Base-by-base conservation (phyloP, 257 asterid species). In the Anisodus acutangulus region DNA sequence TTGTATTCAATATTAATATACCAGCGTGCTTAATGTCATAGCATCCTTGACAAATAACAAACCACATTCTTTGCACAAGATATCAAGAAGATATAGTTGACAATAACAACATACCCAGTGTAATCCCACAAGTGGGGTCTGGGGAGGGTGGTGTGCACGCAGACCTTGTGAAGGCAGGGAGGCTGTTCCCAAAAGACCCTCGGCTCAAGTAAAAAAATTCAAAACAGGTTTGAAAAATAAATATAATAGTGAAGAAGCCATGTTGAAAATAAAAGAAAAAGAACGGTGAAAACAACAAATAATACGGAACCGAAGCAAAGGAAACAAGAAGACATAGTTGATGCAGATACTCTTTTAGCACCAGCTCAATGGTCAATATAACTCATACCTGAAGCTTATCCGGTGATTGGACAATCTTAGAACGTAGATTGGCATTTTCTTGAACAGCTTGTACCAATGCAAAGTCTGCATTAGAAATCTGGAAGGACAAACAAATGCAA, bases 341-440 rank as follows among this genome's bases (percentile, higher is more conserved):
- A 51, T 12, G n/a, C 58, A 5, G 5, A 54, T 47, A 19, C 59
- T 45, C 59, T 72, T 10, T 10, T 6, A 10, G 0, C 47, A 72
- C 80, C 80, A 72, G 60, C 41, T 47, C 80, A 72, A 72, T 10
- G 0, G n/a, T 72, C 80, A 2, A 51, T 19, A 72, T 57, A 85
- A 17, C 49, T 85, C 31, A 51, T 86, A 97, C 98, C 97, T 95
- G 99, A 86, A 97, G 98, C 88, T 97, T 97, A 89, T 93, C 97
- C 0, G 99, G 99, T 81, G 98, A 97, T 90, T 97, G 98, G 76
- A 97, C 98, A 83, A 97, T 93, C 90, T 92, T 93, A 78, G 98
- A 92, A 15, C 93, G 97, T 79, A 97, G 87, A 85, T 90, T 90
- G 66, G 95, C 97, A 93, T 95, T 95, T 88, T 95, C 98, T 86